Conservation (phyloP, 352 stramenopile genomes). For the Paralagenidium karlingii region DNA sequence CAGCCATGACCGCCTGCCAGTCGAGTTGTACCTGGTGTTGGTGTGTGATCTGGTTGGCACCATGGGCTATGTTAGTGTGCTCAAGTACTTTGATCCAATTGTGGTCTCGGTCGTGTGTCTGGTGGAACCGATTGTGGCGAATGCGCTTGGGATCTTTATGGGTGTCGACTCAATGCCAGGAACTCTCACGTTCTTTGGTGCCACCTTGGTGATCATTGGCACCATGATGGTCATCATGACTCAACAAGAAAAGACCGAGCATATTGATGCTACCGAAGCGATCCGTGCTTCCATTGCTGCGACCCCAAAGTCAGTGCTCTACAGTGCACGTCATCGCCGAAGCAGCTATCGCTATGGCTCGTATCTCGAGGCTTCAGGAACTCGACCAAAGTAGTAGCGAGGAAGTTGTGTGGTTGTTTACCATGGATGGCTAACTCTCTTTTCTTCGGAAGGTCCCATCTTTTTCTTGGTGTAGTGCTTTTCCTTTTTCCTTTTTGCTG, state of each 20-base stretch:
- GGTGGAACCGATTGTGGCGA: constrained; percentile 79
- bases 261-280: constrained; percentile 65
- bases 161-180: constrained; percentile 68
- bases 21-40: constrained; percentile 77
- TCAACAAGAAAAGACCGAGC: constrained; percentile 64
- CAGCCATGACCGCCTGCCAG: constrained; percentile 30
- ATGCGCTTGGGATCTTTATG: constrained; percentile 52
- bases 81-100: constrained; percentile 91
- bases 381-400: too few relatives aligned
- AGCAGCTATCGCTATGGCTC: too few relatives aligned
- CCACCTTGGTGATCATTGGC: constrained; percentile 58
- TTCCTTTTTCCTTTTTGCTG: too few relatives aligned
- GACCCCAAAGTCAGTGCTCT: constrained; percentile 50
- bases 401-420: too few relatives aligned
- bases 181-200: constrained; percentile 51
- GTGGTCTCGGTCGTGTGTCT: constrained; percentile 81
- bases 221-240: constrained; percentile 69
- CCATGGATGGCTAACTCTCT: too few relatives aligned
- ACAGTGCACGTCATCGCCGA: too few relatives aligned
- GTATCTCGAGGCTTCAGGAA: too few relatives aligned
- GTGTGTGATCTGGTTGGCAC: constrained; percentile 81
- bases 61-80: constrained; percentile 83
- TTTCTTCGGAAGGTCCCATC: too few relatives aligned
- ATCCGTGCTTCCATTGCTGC: constrained; percentile 32
- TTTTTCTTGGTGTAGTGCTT: too few relatives aligned